Conservation (phyloP, 78 protist genomes). For the Mastigamoeba balamuthi region DNA sequence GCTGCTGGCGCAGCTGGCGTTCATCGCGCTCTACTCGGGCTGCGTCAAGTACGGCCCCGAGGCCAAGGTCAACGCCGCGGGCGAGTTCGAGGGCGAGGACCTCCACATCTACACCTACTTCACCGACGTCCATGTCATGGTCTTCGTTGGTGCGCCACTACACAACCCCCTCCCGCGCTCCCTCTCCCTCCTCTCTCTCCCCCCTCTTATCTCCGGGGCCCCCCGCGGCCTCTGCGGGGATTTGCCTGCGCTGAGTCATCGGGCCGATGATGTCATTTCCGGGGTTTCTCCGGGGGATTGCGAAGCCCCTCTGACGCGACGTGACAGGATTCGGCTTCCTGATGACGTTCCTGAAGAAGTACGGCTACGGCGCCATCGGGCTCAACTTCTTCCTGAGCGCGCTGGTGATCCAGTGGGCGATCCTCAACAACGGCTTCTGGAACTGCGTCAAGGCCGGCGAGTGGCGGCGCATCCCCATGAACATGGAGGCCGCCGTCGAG, state of each 20-base stretch:
- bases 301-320: too few species aligned
- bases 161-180: too few species aligned
- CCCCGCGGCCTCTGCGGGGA: too few species aligned
- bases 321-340: slow-evolving; percentile 93
- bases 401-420: slow-evolving; percentile 58
- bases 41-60: not conserved
- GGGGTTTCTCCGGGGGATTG: too few species aligned
- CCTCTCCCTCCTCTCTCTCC: too few species aligned
- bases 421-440: slow-evolving; percentile 43
- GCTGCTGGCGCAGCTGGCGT: not conserved
- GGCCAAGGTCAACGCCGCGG: not conserved
- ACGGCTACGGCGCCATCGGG: slow-evolving; percentile 62
- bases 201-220: too few species aligned
- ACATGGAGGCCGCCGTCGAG: slow-evolving; percentile 15
- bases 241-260: too few species aligned
- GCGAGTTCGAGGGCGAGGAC: not conserved
- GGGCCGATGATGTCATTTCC: too few species aligned
- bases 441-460: slow-evolving; percentile 24
- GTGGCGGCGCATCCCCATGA: slow-evolving; percentile 9
- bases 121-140: slow-evolving; percentile 81
- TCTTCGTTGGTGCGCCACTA: too few species aligned
- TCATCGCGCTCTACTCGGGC: not conserved
- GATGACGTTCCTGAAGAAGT: slow-evolving; percentile 60
- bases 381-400: slow-evolving; percentile 59
- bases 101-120: slow-evolving; percentile 31